A percentile compares a stretch with the other conserved stretches of the same genome.
Evolutionary conservation across 345 rosid genomes (phyloP).

Genomic region (Turritis glabra): DNA sequence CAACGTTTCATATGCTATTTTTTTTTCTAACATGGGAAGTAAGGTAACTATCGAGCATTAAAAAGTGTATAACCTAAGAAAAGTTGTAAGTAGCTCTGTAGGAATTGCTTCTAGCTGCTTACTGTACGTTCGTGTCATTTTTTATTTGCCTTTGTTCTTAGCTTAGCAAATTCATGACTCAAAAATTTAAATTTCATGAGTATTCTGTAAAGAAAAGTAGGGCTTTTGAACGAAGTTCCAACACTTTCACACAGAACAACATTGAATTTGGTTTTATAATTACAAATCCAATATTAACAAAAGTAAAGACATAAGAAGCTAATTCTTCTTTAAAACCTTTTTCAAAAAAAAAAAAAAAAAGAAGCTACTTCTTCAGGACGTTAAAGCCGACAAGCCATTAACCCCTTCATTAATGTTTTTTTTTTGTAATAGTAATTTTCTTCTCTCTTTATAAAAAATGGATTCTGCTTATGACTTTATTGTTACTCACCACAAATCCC

Average conservation of each 20-base stretch:
- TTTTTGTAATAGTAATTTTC: too few species aligned
- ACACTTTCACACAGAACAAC: not conserved
- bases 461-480: conserved; percentile 15
- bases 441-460: not conserved
- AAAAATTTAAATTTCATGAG: not conserved
- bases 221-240: not conserved
- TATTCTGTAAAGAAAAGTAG: not conserved
- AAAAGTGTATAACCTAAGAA: conserved; percentile 2
- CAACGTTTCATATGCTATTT: not conserved
- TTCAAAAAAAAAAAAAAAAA: too few species aligned
- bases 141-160: not conserved
- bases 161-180: not conserved
- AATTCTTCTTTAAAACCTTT: too few species aligned
- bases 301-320: too few species aligned
- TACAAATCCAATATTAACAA: not conserved
- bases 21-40: conserved; percentile 1
- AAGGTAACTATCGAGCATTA: conserved; percentile 11
- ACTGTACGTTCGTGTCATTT: conserved; percentile 6
- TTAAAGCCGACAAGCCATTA: conserved; percentile 21
- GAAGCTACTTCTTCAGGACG: not conserved
- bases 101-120: too few species aligned
- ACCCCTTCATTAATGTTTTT: not conserved
- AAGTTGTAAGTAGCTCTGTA: not conserved
- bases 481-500: conserved; percentile 8
- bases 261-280: not conserved